These are phyloP conservation scores for Pythium coloratum DNA, from an alignment of 352 stramenopile species.

Conservation along the genomic window DNA sequence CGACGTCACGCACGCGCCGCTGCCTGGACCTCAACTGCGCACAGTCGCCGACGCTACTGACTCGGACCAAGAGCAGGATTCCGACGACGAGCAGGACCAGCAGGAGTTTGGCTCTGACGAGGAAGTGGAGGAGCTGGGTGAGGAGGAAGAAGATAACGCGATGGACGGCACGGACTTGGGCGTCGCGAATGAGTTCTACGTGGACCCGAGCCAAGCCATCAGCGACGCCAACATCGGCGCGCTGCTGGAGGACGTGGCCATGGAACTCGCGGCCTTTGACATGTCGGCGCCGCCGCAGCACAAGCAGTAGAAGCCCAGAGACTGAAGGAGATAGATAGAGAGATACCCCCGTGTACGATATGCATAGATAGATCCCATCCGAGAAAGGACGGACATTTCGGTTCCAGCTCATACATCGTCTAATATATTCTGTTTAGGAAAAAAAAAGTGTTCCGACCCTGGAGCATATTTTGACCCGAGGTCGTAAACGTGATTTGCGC, in stretches of 20 bases:
- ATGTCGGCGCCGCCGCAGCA: conserved; percentile 41
- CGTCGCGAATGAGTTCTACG: conserved; percentile 40
- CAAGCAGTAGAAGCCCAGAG: background rate
- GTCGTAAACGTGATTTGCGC: background rate
- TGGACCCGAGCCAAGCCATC: conserved; percentile 20
- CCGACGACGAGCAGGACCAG: conserved; percentile 35
- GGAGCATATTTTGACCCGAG: background rate
- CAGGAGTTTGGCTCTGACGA: conserved; percentile 17
- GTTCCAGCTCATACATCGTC: conserved; percentile 18
- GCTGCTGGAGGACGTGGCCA: conserved; percentile 67
- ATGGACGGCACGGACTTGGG: conserved; percentile 16
- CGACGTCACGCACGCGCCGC: conserved; percentile 60
- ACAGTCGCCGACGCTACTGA: conserved; percentile 58
- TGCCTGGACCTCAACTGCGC: conserved; percentile 53
- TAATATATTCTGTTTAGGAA: conserved; percentile 12
- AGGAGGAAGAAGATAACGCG: conserved; percentile 26
- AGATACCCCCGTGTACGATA: background rate
- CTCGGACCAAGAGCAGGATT: conserved; percentile 38
- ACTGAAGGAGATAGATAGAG: background rate
- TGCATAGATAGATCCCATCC: background rate
- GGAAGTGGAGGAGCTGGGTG: conserved; percentile 29
- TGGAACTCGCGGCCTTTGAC: conserved; percentile 65
- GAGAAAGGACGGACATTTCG: background rate
- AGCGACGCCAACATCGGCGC: conserved; percentile 43
- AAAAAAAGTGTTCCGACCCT: background rate